A percentile compares a stretch with the other conserved stretches of the same genome.
phyloP scores from a whole-genome alignment of 2,329 filamentous ascomycete genomes.

The Fusarium pseudocircinatum region DNA sequence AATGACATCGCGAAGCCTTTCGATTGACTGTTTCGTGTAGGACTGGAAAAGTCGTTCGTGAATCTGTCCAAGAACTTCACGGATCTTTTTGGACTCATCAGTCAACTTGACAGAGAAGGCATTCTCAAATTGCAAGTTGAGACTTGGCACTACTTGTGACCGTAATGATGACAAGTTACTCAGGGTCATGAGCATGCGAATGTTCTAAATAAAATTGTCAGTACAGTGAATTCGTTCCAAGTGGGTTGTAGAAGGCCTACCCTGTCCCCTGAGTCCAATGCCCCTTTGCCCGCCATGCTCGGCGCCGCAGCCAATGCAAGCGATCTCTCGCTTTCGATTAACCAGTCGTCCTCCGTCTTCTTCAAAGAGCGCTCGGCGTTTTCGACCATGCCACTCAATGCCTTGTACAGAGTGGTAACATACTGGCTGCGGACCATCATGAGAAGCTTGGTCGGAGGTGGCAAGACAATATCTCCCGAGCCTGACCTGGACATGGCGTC shows the following conservation, averaged over 20 bases:
- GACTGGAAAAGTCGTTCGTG: slow-evolving; percentile 91
- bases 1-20: slow-evolving; percentile 75
- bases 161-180: slow-evolving; percentile 90
- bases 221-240: background rate
- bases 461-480: slow-evolving; percentile 79
- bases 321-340: slow-evolving; percentile 57
- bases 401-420: slow-evolving; percentile 92
- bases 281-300: slow-evolving; percentile 55
- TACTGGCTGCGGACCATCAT: slow-evolving; percentile 91
- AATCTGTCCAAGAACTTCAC: slow-evolving; percentile 89
- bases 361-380: slow-evolving; percentile 84
- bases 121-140: slow-evolving; percentile 94
- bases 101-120: slow-evolving; percentile 94
- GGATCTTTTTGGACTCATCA: slow-evolving; percentile 91
- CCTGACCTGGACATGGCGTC: slow-evolving; percentile 82
- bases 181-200: slow-evolving; percentile 92
- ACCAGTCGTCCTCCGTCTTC: slow-evolving; percentile 71
- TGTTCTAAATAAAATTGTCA: slow-evolving; percentile 67
- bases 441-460: slow-evolving; percentile 88
- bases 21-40: slow-evolving; percentile 83
- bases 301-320: slow-evolving; percentile 48
- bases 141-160: slow-evolving; percentile 81
- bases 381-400: slow-evolving; percentile 94
- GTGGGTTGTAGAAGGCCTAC: slow-evolving; percentile 51
- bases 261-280: slow-evolving; percentile 65